phyloP scores from a whole-genome alignment of 306 rosid genomes.

The Casuarina glauca region DNA sequence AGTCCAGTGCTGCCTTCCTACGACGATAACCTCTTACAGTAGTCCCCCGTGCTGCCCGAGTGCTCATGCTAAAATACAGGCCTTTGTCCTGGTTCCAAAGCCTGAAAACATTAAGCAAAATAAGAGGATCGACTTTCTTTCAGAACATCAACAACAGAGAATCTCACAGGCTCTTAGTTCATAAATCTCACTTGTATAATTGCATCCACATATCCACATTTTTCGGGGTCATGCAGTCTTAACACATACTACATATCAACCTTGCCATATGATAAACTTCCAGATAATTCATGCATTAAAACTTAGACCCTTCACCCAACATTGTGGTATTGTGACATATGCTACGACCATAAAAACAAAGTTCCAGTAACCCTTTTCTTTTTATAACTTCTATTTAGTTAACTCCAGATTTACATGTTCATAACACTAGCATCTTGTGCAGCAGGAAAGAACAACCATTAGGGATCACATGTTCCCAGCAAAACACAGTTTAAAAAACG shows the following conservation, averaged over 20 bases:
- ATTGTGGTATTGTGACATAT: not conserved
- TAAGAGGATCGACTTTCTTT: not conserved
- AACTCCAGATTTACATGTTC: not conserved
- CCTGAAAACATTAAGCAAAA: constrained; percentile 7
- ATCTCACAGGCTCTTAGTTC: not conserved
- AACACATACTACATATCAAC: not conserved
- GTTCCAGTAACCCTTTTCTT: not conserved
- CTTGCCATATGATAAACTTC: not conserved
- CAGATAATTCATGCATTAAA: not conserved
- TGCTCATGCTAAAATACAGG: constrained; percentile 33
- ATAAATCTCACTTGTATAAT: not conserved
- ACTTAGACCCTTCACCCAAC: not conserved
- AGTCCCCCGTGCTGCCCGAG: constrained; percentile 32
- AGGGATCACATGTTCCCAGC: not conserved
- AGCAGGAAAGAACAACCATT: not conserved
- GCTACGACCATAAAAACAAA: not conserved
- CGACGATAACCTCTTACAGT: constrained; percentile 34
- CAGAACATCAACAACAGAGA: not conserved
- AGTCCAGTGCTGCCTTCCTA: constrained; percentile 40
- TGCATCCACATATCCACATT: not conserved
- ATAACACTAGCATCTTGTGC: not conserved
- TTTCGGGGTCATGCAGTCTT: not conserved
- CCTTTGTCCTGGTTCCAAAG: not conserved
- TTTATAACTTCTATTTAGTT: not conserved
- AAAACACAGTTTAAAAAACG: not conserved